Evolutionary conservation across 441 rosid genomes (phyloP).

Genomic region (Euphorbia corollata): DNA sequence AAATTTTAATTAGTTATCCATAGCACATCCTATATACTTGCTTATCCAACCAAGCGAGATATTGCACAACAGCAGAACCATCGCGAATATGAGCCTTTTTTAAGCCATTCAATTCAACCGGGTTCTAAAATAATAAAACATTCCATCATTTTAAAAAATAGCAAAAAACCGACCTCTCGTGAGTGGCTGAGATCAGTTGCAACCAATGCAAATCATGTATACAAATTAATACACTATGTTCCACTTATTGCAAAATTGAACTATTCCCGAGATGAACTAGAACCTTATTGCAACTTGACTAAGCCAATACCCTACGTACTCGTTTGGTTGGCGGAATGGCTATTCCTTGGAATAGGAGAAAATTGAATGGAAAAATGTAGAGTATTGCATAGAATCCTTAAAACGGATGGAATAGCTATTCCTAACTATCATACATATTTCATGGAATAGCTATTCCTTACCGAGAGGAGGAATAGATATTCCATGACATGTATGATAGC

Average conservation of each 20-base stretch:
- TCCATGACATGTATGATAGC: too few species aligned
- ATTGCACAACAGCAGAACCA: slow-evolving; percentile 99
- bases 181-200: background rate
- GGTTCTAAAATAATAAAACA: slow-evolving; percentile 43
- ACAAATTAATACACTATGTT: too few species aligned
- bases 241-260: background rate
- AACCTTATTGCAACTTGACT: background rate
- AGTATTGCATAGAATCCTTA: too few species aligned
- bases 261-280: background rate
- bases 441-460: too few species aligned
- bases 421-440: too few species aligned
- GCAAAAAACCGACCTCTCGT: background rate
- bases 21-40: too few species aligned
- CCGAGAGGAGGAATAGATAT: too few species aligned
- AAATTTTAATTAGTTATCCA: too few species aligned
- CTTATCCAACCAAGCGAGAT: slow-evolving; percentile 88
- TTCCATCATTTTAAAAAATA: background rate
- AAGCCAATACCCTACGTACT: background rate
- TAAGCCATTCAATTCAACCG: slow-evolving; percentile 82
- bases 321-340: too few species aligned
- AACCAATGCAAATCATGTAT: background rate
- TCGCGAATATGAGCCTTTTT: slow-evolving; percentile 89
- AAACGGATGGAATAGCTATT: too few species aligned
- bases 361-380: too few species aligned
- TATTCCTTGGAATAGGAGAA: too few species aligned